Conservation (phyloP, 2,329 filamentous ascomycete species). For the Paecilomyces sp. region DNA sequence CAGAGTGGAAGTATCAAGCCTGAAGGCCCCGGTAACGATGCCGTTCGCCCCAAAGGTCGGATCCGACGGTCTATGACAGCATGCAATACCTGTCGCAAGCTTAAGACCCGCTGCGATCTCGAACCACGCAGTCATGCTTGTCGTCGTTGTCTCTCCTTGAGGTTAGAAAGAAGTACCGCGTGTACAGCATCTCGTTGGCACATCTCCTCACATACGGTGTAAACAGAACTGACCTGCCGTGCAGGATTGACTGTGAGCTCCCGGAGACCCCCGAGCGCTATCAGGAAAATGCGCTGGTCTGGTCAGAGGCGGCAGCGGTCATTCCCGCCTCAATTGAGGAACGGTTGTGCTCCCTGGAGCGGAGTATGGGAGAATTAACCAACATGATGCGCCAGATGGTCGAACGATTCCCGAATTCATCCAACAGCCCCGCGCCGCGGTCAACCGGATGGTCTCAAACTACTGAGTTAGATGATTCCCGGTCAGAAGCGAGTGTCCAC, state of each 20-base stretch:
- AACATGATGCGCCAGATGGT: constrained; percentile 25
- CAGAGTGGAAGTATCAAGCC: not conserved
- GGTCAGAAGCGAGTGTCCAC: constrained; percentile 12
- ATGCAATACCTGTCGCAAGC: constrained; percentile 30
- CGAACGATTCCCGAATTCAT: constrained; percentile 15
- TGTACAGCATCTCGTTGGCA: not conserved
- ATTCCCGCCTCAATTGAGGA: constrained; percentile 27
- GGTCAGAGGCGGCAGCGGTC: constrained; percentile 21
- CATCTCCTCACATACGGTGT: constrained; percentile 1
- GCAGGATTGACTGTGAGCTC: constrained; percentile 27
- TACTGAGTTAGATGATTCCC: constrained; percentile 16
- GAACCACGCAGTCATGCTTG: constrained; percentile 28
- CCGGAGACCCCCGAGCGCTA: constrained; percentile 26
- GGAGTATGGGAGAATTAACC: constrained; percentile 28
- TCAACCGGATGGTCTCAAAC: constrained; percentile 8
- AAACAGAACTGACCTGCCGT: constrained; percentile 4
- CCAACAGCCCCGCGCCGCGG: constrained; percentile 11
- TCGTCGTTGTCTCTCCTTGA: constrained; percentile 28
- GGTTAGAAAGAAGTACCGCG: constrained; percentile 11
- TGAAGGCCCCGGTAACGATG: constrained; percentile 3
- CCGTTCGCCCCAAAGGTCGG: constrained; percentile 20
- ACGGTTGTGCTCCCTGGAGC: constrained; percentile 23
- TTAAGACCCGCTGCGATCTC: constrained; percentile 29
- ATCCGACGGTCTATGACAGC: constrained; percentile 31
- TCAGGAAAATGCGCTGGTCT: constrained; percentile 22